Percentiles rank a stretch among this genome's conserved stretches.
phyloP scores from a whole-genome alignment of 108 stramenopile species.

The Fragilaria crotonensis region DNA sequence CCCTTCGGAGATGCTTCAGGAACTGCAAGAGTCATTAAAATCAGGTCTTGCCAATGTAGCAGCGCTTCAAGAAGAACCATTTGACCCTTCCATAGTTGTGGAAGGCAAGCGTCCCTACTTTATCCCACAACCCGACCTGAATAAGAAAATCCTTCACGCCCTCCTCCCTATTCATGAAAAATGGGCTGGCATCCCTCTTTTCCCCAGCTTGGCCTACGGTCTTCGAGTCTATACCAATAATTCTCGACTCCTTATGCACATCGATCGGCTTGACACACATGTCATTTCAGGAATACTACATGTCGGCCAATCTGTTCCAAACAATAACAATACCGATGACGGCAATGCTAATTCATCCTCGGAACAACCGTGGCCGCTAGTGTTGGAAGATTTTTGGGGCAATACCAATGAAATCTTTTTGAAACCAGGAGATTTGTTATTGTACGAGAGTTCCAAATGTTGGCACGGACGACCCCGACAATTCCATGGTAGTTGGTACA shows the following conservation, averaged over 20 bases:
- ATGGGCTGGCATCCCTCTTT: slow-evolving; percentile 29
- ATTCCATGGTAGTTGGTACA: slow-evolving; percentile 38
- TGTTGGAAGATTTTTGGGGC: slow-evolving; percentile 50
- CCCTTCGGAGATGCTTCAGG: slow-evolving; percentile 20
- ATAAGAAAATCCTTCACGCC: slow-evolving; percentile 14
- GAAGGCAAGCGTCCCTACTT: slow-evolving; percentile 26
- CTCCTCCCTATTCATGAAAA: slow-evolving; percentile 44
- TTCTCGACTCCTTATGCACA: slow-evolving; percentile 51
- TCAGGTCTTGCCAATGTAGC: slow-evolving; percentile 1
- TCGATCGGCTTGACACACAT: slow-evolving; percentile 50
- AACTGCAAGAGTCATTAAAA: slow-evolving; percentile 18
- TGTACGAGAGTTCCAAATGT: slow-evolving; percentile 56
- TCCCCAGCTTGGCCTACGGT: slow-evolving; percentile 35
- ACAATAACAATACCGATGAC: too few relatives aligned
- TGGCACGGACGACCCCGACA: slow-evolving; percentile 53
- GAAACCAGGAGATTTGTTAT: slow-evolving; percentile 48
- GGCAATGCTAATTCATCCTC: too few relatives aligned
- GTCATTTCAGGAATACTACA: slow-evolving; percentile 57
- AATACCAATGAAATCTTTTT: slow-evolving; percentile 40
- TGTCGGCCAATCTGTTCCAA: slow-evolving; percentile 36
- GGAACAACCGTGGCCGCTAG: slow-evolving; percentile 46
- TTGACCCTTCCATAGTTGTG: slow-evolving; percentile 18
- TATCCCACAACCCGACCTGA: slow-evolving; percentile 12
- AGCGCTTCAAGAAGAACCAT: slow-evolving; percentile 13
- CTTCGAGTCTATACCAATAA: slow-evolving; percentile 45